Conservation (phyloP, 2,329 filamentous ascomycete species). For the Zymoseptoria passerinii region DNA sequence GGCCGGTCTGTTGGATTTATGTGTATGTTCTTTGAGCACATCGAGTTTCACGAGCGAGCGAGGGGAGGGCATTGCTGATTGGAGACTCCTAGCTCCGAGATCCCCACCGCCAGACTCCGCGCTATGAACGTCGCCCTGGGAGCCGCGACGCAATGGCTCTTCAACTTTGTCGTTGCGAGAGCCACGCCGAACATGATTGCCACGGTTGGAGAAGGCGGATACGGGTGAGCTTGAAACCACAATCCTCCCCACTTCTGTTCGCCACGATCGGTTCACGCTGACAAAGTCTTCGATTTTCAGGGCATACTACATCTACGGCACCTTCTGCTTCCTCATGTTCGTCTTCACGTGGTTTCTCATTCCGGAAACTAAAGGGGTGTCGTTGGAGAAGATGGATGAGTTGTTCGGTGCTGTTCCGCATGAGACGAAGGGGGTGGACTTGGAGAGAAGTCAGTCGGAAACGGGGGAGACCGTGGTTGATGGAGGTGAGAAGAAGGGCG, state of each 20-base stretch:
- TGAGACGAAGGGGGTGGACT: not conserved
- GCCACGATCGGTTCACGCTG: too few relatives aligned
- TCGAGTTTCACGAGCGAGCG: too few relatives aligned
- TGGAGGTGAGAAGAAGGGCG: not conserved
- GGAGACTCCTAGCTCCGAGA: conserved; percentile 53
- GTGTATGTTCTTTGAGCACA: conserved; percentile 28
- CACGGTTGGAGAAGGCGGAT: conserved; percentile 42
- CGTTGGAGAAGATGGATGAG: conserved; percentile 25
- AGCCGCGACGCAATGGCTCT: conserved; percentile 56
- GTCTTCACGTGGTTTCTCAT: conserved; percentile 59
- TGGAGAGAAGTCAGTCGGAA: not conserved
- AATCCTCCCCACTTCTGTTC: conserved; percentile 25
- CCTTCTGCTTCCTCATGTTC: conserved; percentile 58
- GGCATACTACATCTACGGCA: conserved; percentile 62
- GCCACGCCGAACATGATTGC: conserved; percentile 61
- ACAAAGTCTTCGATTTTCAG: conserved; percentile 23
- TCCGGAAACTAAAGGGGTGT: conserved; percentile 59
- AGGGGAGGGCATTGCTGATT: too few relatives aligned
- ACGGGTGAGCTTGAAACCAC: conserved; percentile 36
- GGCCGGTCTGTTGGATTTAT: conserved; percentile 65
- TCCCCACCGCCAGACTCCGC: conserved; percentile 58
- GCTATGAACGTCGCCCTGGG: conserved; percentile 60
- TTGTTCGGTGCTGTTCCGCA: conserved; percentile 21
- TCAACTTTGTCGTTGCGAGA: conserved; percentile 64
- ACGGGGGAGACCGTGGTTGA: not conserved